Base-by-base conservation (phyloP, 345 rosid species). In the Pistacia atlantica region DNA sequence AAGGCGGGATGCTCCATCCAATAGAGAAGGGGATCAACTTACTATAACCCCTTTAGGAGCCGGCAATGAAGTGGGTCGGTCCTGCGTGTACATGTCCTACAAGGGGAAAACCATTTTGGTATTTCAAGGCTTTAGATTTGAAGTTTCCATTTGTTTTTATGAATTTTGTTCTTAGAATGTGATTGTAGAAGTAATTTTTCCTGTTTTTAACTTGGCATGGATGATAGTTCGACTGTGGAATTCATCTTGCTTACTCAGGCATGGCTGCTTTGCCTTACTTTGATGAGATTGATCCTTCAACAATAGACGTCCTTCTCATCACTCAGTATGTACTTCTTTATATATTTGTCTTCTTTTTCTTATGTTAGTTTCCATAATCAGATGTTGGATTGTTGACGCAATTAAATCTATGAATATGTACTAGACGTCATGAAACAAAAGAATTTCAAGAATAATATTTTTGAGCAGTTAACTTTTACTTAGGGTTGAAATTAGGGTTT, bases 211-310 rank as follows among this genome's bases (percentile, higher is more conserved):
- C 63, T 2, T 55, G 61, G 25, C 46, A 49, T 77, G 66, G 54
- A 4, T 74, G 78, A n/a, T 75, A 95, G 97, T 93, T 95, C 77
- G 98, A 95, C 77, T 95, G 98, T 75, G 98, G 98, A 95, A 95
- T 95, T 80, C 92, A 95, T 72, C 99, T 91, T 6, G 96, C 89
- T 42, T 93, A 91, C 71, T 86, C 96, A 0, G 99, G 99, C 10
- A 93, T 95, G 99, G 90, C 98, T 59, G 97, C 99, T 42, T 82
- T 93, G 78, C 98, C 97, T 16, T 93, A 95, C 82, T 93, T 93
- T 54, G 98, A 95, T 87, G 98, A 95, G 76, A 95, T 95, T 72
- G 98, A 93, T 83, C 98, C 98, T 80, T 93, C 98, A 11, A 49
- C 86, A 46, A 85, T 93, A 68, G 99, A 95, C 71, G 96, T 91